phyloP scores from a whole-genome alignment of 129 eudicot genomes.

The Oenanthe sinensis region DNA sequence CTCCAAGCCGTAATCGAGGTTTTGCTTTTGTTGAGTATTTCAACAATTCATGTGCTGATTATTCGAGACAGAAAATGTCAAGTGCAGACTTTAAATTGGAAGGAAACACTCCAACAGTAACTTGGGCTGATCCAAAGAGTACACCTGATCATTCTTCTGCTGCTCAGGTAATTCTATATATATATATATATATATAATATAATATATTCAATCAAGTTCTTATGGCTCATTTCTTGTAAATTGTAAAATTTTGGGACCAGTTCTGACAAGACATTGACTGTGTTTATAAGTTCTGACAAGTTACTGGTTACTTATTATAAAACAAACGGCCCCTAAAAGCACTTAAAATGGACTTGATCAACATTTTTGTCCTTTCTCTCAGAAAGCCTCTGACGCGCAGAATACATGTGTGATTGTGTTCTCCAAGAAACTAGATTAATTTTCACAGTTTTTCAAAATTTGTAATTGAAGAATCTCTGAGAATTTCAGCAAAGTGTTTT shows the following conservation, averaged over 20 bases:
- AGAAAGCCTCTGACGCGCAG: too few relatives aligned
- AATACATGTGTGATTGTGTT: too few relatives aligned
- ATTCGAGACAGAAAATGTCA: constrained; percentile 79
- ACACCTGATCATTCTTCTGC: constrained; percentile 86
- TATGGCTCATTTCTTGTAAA: not conserved
- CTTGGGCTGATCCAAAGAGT: constrained; percentile 98
- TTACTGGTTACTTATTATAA: too few relatives aligned
- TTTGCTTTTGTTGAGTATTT: constrained; percentile 96
- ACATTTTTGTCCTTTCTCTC: too few relatives aligned
- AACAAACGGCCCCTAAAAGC: not conserved
- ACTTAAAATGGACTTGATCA: too few relatives aligned
- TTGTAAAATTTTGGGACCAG: not conserved
- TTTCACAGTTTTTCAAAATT: too few relatives aligned
- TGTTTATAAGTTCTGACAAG: not conserved
- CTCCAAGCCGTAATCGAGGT: constrained; percentile 81
- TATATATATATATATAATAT: too few relatives aligned
- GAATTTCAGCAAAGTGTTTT: too few relatives aligned
- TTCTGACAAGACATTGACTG: not conserved
- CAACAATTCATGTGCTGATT: constrained; percentile 99
- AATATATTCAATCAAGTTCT: not conserved
- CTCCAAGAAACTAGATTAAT: too few relatives aligned
- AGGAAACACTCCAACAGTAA: constrained; percentile 83
- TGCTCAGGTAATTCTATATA: constrained; percentile 57
- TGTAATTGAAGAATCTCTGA: too few relatives aligned
- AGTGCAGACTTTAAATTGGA: constrained; percentile 74